Evolutionary conservation across 1,139 yeast species (phyloP).

Genomic region (Hemisphaericaspora xylanilytica): DNA sequence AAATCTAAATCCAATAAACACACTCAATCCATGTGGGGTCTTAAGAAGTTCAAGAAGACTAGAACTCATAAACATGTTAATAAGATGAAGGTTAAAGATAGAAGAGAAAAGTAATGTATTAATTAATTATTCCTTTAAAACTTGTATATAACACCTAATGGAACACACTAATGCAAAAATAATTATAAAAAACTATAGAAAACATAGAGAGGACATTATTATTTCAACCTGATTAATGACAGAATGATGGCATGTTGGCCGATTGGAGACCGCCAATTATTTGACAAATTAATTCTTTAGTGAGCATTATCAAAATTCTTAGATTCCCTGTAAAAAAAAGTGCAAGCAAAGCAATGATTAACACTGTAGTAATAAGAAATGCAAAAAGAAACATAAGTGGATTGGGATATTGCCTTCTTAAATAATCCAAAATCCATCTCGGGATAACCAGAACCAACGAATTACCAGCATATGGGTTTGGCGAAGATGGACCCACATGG

Average conservation of each 20-base stretch:
- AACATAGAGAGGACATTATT: too few species aligned
- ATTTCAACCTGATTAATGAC: too few species aligned
- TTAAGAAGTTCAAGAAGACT: conserved; percentile 91
- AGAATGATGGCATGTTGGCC: conserved; percentile 11
- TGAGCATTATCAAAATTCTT: conserved; percentile 8
- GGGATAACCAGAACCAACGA: neutral
- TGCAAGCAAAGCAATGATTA: conserved; percentile 10
- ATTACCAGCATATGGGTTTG: neutral
- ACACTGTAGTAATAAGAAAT: conserved; percentile 8
- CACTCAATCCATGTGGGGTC: conserved; percentile 97
- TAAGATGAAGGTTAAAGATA: conserved; percentile 80
- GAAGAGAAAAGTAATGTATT: conserved; percentile 49
- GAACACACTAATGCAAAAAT: neutral
- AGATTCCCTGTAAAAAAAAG: conserved; percentile 20
- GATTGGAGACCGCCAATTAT: conserved; percentile 9
- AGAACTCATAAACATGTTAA: conserved; percentile 86
- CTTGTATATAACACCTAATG: conserved; percentile 3
- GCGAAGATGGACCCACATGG: neutral
- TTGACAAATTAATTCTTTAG: conserved; percentile 17
- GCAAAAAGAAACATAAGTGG: conserved; percentile 10
- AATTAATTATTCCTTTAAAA: neutral
- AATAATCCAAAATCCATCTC: conserved; percentile 9
- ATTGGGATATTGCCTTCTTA: conserved; percentile 10
- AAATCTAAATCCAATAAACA: conserved; percentile 94
- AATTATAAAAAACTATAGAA: neutral